Percentiles rank a stretch among this genome's conserved stretches.
Evolutionary conservation across 495 filamentous ascomycete genomes (phyloP).

Genomic region (Penicillium psychrofluorescens): DNA sequence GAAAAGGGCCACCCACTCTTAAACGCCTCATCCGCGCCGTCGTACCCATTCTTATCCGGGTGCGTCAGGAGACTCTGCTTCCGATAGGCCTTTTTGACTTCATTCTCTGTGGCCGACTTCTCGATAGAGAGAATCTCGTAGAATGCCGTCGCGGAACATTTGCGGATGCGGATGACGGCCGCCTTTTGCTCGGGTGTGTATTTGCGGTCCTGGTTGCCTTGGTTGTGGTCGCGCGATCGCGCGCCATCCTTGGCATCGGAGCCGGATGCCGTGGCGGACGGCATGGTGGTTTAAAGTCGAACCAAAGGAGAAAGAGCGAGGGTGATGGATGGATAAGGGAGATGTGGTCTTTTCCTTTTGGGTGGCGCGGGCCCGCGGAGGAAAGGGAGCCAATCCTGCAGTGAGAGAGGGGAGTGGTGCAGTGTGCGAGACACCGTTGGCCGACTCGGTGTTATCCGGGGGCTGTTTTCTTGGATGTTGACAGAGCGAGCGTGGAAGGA

Average conservation of each 20-base stretch:
- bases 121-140: slow-evolving; percentile 87
- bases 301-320: background rate
- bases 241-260: slow-evolving; percentile 58
- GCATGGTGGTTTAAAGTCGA: slow-evolving; percentile 46
- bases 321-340: background rate
- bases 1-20: slow-evolving; percentile 53
- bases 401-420: too few relatives aligned
- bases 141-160: slow-evolving; percentile 77
- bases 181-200: slow-evolving; percentile 86
- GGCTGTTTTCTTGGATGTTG: slow-evolving; percentile 82
- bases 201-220: slow-evolving; percentile 85
- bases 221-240: slow-evolving; percentile 78
- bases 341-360: background rate
- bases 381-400: slow-evolving; percentile 13
- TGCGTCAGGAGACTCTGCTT: slow-evolving; percentile 90
- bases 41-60: slow-evolving; percentile 98
- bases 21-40: slow-evolving; percentile 94
- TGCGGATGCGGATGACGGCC: slow-evolving; percentile 78
- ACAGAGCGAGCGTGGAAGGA: slow-evolving; percentile 75
- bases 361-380: slow-evolving; percentile 15
- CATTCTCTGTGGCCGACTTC: slow-evolving; percentile 63
- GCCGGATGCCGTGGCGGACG: slow-evolving; percentile 69
- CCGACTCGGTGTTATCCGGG: slow-evolving; percentile 29
- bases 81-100: slow-evolving; percentile 96
- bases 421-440: too few relatives aligned